Percentiles rank a stretch among this genome's conserved stretches.
Evolutionary conservation across 371 early-diverging fungal species (phyloP).

Genomic region (Mucor mucedo): DNA sequence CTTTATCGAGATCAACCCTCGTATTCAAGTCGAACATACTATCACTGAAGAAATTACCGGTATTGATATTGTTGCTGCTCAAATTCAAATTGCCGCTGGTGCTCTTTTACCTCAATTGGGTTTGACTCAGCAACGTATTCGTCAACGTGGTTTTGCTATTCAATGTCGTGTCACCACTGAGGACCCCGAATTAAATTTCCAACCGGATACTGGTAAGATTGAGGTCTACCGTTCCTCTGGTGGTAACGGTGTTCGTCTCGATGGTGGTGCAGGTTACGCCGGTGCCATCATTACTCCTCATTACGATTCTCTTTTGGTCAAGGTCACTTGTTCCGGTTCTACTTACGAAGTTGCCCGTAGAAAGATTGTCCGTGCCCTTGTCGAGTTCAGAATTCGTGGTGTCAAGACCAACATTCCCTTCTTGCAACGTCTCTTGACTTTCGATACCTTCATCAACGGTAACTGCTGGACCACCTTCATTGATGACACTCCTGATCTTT

Average conservation of each 20-base stretch:
- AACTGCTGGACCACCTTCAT: conserved; percentile 96
- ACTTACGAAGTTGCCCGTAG: conserved; percentile 88
- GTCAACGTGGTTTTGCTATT: conserved; percentile 86
- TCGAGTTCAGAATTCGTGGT: conserved; percentile 95
- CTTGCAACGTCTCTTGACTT: conserved; percentile 83
- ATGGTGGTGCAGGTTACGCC: conserved; percentile 88
- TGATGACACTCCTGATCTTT: conserved; percentile 92
- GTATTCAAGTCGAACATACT: conserved; percentile 92
- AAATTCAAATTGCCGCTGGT: conserved; percentile 93
- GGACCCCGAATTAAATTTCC: conserved; percentile 86
- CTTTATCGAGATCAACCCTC: conserved; percentile 97
- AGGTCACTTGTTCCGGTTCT: conserved; percentile 86
- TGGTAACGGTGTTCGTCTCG: conserved; percentile 91
- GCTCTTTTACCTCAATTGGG: conserved; percentile 79
- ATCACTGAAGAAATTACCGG: conserved; percentile 96
- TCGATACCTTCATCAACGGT: conserved; percentile 77
- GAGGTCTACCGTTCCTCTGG: conserved; percentile 89
- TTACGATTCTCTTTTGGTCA: conserved; percentile 96
- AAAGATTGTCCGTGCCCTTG: conserved; percentile 85
- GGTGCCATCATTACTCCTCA: conserved; percentile 93
- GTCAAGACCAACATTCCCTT: conserved; percentile 96
- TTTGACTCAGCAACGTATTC: conserved; percentile 82
- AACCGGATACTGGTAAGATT: conserved; percentile 95
- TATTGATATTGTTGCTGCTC: conserved; percentile 90
- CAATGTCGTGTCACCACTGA: conserved; percentile 97